These are phyloP conservation scores for Capsella bursapastoris DNA, from an alignment of 345 rosid genomes.

Conservation along the genomic window DNA sequence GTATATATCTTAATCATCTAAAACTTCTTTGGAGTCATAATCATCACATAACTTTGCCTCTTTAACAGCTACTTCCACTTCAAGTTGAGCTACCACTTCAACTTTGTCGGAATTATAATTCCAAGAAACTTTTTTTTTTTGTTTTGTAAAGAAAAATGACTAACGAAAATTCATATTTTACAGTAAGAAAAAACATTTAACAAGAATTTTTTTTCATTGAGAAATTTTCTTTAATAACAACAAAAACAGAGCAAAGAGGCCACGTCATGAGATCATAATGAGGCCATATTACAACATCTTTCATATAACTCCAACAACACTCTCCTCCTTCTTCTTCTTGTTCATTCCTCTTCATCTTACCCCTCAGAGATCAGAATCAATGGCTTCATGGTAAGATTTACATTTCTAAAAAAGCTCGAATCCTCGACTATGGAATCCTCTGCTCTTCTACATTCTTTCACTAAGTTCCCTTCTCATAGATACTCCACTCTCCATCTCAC, in stretches of 20 bases:
- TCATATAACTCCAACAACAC: slow-evolving; percentile 6
- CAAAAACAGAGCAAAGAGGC: background rate
- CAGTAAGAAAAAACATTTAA: too few species aligned
- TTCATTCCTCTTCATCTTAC: slow-evolving; percentile 17
- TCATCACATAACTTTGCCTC: too few species aligned
- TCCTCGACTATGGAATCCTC: slow-evolving; percentile 55
- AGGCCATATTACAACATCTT: slow-evolving; percentile 31
- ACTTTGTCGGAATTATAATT: too few species aligned
- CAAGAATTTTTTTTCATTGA: too few species aligned
- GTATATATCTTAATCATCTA: too few species aligned
- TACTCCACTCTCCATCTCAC: slow-evolving; percentile 19
- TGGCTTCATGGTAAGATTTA: background rate
- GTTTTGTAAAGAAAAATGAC: too few species aligned
- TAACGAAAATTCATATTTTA: too few species aligned
- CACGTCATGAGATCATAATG: slow-evolving; percentile 23
- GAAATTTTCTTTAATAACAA: too few species aligned
- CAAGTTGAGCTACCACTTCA: too few species aligned
- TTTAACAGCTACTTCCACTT: too few species aligned
- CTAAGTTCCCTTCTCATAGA: slow-evolving; percentile 44
- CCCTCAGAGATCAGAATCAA: slow-evolving; percentile 29
- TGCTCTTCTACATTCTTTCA: slow-evolving; percentile 42
- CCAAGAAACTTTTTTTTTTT: too few species aligned
- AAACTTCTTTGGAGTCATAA: too few species aligned
- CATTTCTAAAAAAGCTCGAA: background rate
- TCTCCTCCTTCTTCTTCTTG: background rate